These are phyloP conservation scores for Beverwykella pulmonaria DNA, from an alignment of 495 filamentous ascomycete species.

Conservation along the genomic window DNA sequence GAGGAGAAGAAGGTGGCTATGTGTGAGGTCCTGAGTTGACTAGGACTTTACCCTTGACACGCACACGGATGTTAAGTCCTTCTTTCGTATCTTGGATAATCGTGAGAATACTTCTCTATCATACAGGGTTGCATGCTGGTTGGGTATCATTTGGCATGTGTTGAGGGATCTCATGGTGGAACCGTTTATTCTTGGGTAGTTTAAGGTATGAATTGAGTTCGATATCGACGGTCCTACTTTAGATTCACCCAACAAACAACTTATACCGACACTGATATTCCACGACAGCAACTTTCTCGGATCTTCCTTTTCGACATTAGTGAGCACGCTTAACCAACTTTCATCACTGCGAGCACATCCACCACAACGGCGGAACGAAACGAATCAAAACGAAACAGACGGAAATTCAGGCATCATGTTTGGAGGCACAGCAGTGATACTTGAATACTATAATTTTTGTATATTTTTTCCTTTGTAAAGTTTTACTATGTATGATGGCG, in stretches of 20 bases:
- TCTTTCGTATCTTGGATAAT: background rate
- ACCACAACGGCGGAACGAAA: background rate
- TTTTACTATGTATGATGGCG: background rate
- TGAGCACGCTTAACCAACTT: background rate
- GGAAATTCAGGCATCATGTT: background rate
- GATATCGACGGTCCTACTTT: background rate
- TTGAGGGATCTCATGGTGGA: background rate
- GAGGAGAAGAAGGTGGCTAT: slow-evolving; percentile 68
- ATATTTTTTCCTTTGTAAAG: too few species aligned
- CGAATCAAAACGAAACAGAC: background rate
- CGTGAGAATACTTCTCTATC: slow-evolving; percentile 11
- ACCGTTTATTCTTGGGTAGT: background rate
- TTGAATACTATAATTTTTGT: slow-evolving; percentile 5
- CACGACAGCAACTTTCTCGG: background rate
- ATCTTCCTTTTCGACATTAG: background rate
- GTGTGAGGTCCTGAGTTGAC: slow-evolving; percentile 44
- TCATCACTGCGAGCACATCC: background rate
- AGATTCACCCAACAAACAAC: background rate
- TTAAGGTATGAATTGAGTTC: background rate
- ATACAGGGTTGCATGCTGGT: slow-evolving; percentile 10
- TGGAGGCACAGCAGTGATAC: background rate
- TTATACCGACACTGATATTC: background rate
- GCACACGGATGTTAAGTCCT: background rate
- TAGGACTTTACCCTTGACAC: background rate
- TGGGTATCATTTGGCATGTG: background rate